Percentiles rank a stretch among this genome's conserved stretches.
phyloP scores from a whole-genome alignment of 1,284 basidiomycete genomes.

The Tranzscheliella williamsii region DNA sequence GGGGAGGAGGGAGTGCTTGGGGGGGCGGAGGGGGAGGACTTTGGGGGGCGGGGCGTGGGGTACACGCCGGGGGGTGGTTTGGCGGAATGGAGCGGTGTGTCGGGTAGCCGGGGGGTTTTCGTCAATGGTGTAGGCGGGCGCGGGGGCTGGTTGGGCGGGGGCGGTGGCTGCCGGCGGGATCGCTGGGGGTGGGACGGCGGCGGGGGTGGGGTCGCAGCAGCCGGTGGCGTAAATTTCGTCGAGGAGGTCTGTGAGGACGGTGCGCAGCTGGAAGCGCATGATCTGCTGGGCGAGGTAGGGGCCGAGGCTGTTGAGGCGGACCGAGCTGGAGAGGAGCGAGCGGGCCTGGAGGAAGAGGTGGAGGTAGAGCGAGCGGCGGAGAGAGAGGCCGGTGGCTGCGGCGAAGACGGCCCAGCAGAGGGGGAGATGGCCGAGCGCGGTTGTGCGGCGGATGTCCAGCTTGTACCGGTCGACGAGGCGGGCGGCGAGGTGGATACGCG shows the following conservation, averaged over 20 bases:
- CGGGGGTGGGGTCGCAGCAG: not conserved
- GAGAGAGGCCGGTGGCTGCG: constrained; percentile 72
- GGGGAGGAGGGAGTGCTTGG: constrained; percentile 8
- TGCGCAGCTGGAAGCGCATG: constrained; percentile 71
- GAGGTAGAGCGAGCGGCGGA: constrained; percentile 72
- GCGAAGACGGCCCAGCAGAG: constrained; percentile 87
- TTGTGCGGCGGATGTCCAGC: constrained; percentile 25
- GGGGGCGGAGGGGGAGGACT: constrained; percentile 8
- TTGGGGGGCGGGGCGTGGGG: too few species aligned
- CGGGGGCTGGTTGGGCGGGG: not conserved
- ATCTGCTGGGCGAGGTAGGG: constrained; percentile 91
- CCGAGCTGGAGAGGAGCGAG: constrained; percentile 82
- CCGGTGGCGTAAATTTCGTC: constrained; percentile 7
- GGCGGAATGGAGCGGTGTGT: too few species aligned
- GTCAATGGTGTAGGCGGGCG: constrained; percentile 3
- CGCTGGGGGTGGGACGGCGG: too few species aligned
- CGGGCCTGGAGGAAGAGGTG: constrained; percentile 92
- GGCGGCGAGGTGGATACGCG: constrained; percentile 2
- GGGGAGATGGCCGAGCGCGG: constrained; percentile 75
- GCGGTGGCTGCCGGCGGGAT: not conserved
- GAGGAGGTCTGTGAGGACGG: constrained; percentile 15
- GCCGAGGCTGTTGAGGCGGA: constrained; percentile 86
- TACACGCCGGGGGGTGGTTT: too few species aligned
- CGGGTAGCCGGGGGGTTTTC: too few species aligned
- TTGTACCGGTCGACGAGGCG: constrained; percentile 18